phyloP scores from a whole-genome alignment of 305 asterid species.

The Coffea humblotiana region DNA sequence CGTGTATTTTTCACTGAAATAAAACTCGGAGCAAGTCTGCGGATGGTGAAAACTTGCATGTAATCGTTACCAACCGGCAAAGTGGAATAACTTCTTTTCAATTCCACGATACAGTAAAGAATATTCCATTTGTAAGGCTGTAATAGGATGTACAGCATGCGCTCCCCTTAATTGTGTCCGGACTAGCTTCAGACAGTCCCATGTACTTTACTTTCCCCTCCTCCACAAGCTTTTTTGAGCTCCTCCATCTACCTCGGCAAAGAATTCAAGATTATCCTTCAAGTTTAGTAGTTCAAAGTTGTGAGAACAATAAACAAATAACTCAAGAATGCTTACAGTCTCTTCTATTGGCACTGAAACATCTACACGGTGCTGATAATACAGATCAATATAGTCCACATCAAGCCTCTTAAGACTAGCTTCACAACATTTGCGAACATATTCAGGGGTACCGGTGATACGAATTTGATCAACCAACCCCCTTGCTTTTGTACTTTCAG shows the following conservation, averaged over 20 bases:
- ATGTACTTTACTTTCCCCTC: conserved; percentile 57
- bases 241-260: conserved; percentile 41
- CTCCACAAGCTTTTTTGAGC: conserved; percentile 53
- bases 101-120: conserved; percentile 57
- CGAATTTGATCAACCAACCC: not conserved
- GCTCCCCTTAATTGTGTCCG: conserved; percentile 61
- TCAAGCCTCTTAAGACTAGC: conserved; percentile 58
- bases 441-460: conserved; percentile 45
- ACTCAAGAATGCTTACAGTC: conserved; percentile 32
- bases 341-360: conserved; percentile 54
- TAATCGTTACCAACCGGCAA: conserved; percentile 38
- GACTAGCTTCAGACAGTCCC: conserved; percentile 56
- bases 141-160: conserved; percentile 53
- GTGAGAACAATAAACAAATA: not conserved
- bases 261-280: not conserved
- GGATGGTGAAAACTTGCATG: not conserved
- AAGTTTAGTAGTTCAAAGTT: not conserved
- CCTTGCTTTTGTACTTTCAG: too few relatives aligned
- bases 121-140: conserved; percentile 58
- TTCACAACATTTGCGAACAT: conserved; percentile 46
- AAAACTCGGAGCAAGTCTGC: not conserved
- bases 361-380: conserved; percentile 49
- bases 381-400: conserved; percentile 56
- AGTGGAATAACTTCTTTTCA: conserved; percentile 52
- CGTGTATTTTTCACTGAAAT: too few relatives aligned